Evolutionary conservation across 345 rosid species (phyloP).

Genomic region (Citrus reticulata): DNA sequence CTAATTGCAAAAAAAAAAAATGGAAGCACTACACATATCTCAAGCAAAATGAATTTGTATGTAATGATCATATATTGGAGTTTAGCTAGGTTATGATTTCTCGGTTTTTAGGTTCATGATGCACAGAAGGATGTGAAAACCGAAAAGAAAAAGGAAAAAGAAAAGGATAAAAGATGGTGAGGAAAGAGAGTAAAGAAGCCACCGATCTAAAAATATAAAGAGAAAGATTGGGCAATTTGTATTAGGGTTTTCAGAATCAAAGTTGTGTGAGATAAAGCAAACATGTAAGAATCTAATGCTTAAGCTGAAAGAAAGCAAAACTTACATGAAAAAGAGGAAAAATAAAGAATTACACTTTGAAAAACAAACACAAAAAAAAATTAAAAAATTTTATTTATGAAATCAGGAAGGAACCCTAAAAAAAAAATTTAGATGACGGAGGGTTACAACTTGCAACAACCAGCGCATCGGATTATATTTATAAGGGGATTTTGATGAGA

Average conservation of each 20-base stretch:
- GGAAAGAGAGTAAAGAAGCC: not conserved
- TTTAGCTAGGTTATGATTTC: too few relatives aligned
- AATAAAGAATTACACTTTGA: constrained; percentile 42
- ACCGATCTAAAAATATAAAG: not conserved
- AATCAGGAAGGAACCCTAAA: not conserved
- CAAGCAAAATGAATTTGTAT: not conserved
- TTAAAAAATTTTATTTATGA: not conserved
- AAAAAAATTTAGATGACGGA: not conserved
- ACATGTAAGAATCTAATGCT: not conserved
- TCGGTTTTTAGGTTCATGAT: too few relatives aligned
- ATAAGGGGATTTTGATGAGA: not conserved
- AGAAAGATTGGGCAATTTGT: not conserved
- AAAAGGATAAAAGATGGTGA: not conserved
- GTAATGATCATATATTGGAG: not conserved
- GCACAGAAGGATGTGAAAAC: not conserved
- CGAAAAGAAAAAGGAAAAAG: not conserved
- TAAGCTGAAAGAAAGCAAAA: not conserved
- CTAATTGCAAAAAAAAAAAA: not conserved
- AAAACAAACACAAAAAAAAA: not conserved
- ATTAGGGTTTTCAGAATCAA: not conserved
- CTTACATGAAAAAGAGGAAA: not conserved
- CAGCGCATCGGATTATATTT: not conserved
- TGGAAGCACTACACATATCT: not conserved
- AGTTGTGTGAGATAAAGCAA: not conserved
- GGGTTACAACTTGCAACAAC: too few relatives aligned